Percentiles rank a stretch among this genome's conserved stretches.
Evolutionary conservation across 257 asterid genomes (phyloP).

Genomic region (Gentiana straminea): DNA sequence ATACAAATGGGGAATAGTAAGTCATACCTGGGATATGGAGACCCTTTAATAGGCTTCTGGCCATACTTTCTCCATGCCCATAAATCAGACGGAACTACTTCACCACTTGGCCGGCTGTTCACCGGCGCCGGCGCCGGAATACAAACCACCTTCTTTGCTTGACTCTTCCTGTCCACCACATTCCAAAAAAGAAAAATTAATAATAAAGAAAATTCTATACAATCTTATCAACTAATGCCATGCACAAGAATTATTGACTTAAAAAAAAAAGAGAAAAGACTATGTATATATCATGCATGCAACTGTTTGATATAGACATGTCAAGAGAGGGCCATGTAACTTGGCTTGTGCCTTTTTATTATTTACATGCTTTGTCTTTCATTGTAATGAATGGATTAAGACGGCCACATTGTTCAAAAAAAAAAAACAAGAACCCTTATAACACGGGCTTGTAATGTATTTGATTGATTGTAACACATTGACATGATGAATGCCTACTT

Average conservation of each 20-base stretch:
- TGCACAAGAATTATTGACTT: no score
- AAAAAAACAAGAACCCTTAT: no score
- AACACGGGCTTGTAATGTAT: no score
- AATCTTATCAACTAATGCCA: not conserved
- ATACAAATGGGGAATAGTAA: no score
- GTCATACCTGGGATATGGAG: constrained; percentile 82
- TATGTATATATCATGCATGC: not conserved
- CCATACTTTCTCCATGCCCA: constrained; percentile 99
- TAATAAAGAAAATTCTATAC: no score
- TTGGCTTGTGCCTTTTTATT: constrained; percentile 1
- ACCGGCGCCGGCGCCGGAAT: constrained; percentile 92
- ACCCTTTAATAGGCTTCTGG: constrained; percentile 95
- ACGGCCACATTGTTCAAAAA: not conserved
- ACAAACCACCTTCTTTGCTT: constrained; percentile 86
- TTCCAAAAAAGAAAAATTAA: not conserved
- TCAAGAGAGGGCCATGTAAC: constrained; percentile 5
- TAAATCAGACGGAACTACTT: constrained; percentile 88
- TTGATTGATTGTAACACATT: no score
- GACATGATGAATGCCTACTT: not conserved
- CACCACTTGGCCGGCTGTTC: constrained; percentile 74
- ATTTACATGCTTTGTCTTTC: not conserved
- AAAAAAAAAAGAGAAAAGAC: no score
- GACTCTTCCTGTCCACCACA: constrained; percentile 50
- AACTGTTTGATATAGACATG: constrained; percentile 13
- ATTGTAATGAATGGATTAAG: not conserved